Evolutionary conservation across 2,329 filamentous ascomycete species (phyloP).

Genomic region (Conoideocrella luteorostrata): DNA sequence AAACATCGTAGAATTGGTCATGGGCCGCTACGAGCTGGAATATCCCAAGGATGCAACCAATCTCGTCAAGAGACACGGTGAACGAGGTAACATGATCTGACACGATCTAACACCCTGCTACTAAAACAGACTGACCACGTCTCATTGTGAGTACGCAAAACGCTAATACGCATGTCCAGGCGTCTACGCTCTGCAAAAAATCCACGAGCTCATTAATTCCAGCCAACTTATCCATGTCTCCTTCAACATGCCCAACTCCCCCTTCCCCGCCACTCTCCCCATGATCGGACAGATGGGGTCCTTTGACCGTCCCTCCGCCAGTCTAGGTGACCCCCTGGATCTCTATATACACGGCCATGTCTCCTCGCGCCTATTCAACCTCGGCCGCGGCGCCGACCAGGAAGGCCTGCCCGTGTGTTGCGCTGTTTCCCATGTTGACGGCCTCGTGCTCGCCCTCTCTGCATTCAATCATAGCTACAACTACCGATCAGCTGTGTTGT

Average conservation of each 20-base stretch:
- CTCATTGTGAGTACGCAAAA: too few relatives aligned
- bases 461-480: slow-evolving; percentile 80
- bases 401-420: slow-evolving; percentile 64
- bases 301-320: slow-evolving; percentile 55
- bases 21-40: slow-evolving; percentile 37
- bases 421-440: slow-evolving; percentile 69
- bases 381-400: slow-evolving; percentile 31
- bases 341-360: slow-evolving; percentile 84
- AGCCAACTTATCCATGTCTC: slow-evolving; percentile 74
- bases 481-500: slow-evolving; percentile 74
- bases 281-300: slow-evolving; percentile 83
- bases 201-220: slow-evolving; percentile 70
- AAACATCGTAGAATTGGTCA: slow-evolving; percentile 11
- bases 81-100: slow-evolving; percentile 46
- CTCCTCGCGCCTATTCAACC: slow-evolving; percentile 67
- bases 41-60: slow-evolving; percentile 60
- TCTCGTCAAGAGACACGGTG: slow-evolving; percentile 60
- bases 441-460: slow-evolving; percentile 71
- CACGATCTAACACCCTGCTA: too few relatives aligned
- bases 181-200: slow-evolving; percentile 63
- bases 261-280: slow-evolving; percentile 71
- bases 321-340: slow-evolving; percentile 59
- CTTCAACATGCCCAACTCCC: slow-evolving; percentile 57
- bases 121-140: too few relatives aligned
- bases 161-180: slow-evolving; percentile 35